phyloP scores from a whole-genome alignment of 257 asterid genomes.

The Solanum megistacrolobum region DNA sequence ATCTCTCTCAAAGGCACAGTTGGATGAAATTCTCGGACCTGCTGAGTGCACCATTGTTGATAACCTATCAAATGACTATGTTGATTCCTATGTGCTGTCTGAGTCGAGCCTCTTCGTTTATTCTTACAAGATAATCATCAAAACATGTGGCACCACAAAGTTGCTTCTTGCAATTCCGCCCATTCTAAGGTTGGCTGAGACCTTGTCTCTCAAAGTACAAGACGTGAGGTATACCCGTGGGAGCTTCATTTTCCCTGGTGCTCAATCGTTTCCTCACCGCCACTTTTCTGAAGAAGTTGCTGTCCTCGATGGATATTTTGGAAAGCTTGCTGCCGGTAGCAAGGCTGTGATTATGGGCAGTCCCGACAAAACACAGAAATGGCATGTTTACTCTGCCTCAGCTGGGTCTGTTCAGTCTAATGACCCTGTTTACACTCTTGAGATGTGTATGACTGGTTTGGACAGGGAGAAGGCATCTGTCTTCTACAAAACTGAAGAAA shows the following conservation, averaged over 20 bases:
- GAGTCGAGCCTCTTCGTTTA: constrained; percentile 81
- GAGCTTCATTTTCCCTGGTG: constrained; percentile 80
- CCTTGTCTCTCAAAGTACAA: constrained; percentile 40
- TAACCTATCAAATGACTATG: constrained; percentile 43
- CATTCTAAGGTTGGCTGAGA: constrained; percentile 49
- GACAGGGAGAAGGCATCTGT: constrained; percentile 62
- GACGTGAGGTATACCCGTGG: constrained; percentile 66
- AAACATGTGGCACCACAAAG: constrained; percentile 81
- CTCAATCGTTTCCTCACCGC: constrained; percentile 69
- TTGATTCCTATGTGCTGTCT: constrained; percentile 78
- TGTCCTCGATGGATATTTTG: constrained; percentile 56
- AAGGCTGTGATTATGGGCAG: constrained; percentile 59
- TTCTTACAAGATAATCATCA: constrained; percentile 64
- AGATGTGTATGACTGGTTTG: constrained; percentile 85
- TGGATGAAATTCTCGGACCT: constrained; percentile 62
- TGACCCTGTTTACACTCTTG: constrained; percentile 51
- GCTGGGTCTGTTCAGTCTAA: constrained; percentile 24
- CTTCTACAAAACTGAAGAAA: constrained; percentile 44
- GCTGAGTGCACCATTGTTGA: constrained; percentile 88
- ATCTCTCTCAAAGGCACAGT: constrained; percentile 47
- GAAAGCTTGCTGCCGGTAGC: constrained; percentile 47
- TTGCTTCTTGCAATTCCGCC: constrained; percentile 63
- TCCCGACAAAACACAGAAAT: constrained; percentile 35
- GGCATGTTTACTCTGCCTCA: constrained; percentile 70
- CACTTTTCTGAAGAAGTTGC: constrained; percentile 70